Evolutionary conservation across 2,329 filamentous ascomycete species (phyloP), one percentile per base, ranked within the genome.

Genomic region (Fusarium annulatum): DNA sequence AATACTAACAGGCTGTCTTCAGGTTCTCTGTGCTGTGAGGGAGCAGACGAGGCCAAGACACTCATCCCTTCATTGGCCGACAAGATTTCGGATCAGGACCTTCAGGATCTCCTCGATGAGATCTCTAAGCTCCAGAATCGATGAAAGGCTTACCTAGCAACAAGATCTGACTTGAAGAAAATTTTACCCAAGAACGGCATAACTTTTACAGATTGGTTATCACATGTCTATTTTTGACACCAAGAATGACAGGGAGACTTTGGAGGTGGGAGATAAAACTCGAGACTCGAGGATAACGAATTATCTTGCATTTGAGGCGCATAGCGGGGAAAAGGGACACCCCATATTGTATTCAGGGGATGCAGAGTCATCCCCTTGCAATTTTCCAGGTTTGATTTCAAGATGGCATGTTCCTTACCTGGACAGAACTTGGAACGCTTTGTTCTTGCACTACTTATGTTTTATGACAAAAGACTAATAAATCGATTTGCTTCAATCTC

Each of bases 11-110:
- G n/a, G 38, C 10, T 49, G 16, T 28, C 45, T 23, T 42, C 79
- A 97, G 95, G 95, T 39, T 97, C 94, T 38, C 87, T 99, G 43
- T 97, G 95, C 83, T 97, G 95, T 81, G 95, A 97, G 78, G 93
- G 91, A 49, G 93, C 94, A 66, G 96, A 99, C 80, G 97, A 99
- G 84, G 96, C 96, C 69, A 98, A 97, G 85, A 97, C 94, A 14
- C 88, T 99, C 66, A 97, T 99, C 72, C 97, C 96, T 2, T 97
- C 90, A 64, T 84, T 99, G 57, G 88, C 91, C 77, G 92, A 95
- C 82, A 99, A 99, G 85, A 97, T 98, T 79, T 89, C 89, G 69
- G 96, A 98, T 81, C 93, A 94, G 41, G 94, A 97, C 76, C 85
- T 99, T 73, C 92, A 97, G 82, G 92, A 95, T 72, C 86, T 98